Percentiles rank a stretch among this genome's conserved stretches.
phyloP scores from a whole-genome alignment of 306 rosid genomes.

The Fragaria vesca region DNA sequence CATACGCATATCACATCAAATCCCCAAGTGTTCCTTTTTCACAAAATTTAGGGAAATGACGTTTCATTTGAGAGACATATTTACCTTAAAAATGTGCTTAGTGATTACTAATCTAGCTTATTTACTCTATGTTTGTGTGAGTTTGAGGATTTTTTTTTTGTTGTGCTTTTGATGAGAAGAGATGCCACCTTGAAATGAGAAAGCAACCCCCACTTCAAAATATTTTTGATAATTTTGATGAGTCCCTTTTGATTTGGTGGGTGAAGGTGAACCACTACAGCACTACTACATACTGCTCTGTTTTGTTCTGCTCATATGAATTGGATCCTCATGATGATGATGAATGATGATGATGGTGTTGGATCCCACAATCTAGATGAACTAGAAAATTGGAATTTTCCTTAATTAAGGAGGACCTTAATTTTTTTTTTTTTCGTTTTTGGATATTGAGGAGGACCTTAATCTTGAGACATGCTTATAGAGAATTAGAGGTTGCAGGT shows the following conservation, averaged over 20 bases:
- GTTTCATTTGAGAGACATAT: neutral
- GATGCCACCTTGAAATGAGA: conserved; percentile 9
- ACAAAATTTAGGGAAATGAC: conserved; percentile 19
- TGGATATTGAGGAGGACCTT: neutral
- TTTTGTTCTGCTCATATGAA: neutral
- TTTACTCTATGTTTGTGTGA: neutral
- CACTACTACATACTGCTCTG: neutral
- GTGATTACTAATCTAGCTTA: neutral
- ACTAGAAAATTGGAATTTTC: neutral
- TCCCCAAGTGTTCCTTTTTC: neutral
- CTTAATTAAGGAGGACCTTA: neutral
- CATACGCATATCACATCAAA: neutral
- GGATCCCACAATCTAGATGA: conserved; percentile 9
- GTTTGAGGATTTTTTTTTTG: conserved; percentile 8
- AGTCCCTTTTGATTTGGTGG: conserved; percentile 15
- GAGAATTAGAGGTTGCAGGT: neutral
- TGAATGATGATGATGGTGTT: neutral
- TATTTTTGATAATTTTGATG: neutral
- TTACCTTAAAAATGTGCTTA: conserved; percentile 1
- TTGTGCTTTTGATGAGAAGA: conserved; percentile 10
- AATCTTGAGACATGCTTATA: neutral
- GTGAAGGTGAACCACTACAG: conserved; percentile 14
- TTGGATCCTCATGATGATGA: neutral
- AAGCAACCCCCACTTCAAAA: neutral
- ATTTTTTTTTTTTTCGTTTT: too few relatives aligned